These are phyloP conservation scores for Geotrichum fermentans DNA, from an alignment of 1,139 yeast genomes.

Conservation along the genomic window DNA sequence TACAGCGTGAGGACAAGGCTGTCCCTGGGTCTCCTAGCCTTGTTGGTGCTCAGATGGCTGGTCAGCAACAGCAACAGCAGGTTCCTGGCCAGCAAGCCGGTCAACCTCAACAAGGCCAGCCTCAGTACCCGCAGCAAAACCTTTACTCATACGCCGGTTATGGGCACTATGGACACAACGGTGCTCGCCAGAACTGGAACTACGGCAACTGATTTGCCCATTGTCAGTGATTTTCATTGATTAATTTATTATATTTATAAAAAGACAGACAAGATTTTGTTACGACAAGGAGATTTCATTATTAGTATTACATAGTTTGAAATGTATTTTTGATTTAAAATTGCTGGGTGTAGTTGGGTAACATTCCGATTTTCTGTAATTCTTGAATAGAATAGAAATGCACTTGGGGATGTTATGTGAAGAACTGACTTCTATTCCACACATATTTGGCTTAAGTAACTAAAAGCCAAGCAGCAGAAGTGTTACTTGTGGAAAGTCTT, in stretches of 20 bases:
- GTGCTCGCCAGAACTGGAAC: conserved; percentile 21
- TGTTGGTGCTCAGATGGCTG: conserved; percentile 16
- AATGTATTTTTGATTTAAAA: no score
- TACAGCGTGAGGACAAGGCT: conserved; percentile 29
- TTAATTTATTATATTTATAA: neutral
- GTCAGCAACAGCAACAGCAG: conserved; percentile 7
- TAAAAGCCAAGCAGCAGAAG: no score
- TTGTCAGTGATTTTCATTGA: neutral
- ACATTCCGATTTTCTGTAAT: no score
- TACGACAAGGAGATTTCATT: no score
- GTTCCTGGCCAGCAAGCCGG: neutral
- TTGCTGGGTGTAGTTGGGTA: no score
- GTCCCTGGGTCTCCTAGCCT: conserved; percentile 28
- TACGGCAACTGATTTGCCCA: conserved; percentile 10
- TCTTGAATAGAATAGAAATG: no score
- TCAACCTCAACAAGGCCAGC: conserved; percentile 17
- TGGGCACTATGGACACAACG: conserved; percentile 27
- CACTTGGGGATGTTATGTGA: no score
- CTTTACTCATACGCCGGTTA: conserved; percentile 34
- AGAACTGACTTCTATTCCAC: no score
- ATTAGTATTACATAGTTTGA: neutral
- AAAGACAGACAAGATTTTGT: no score
- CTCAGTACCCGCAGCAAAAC: conserved; percentile 30
- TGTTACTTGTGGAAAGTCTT: no score
- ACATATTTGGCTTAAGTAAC: no score